Evolutionary conservation across 768 basidiomycete species (phyloP).

Genomic region (Termitomyces sp.): DNA sequence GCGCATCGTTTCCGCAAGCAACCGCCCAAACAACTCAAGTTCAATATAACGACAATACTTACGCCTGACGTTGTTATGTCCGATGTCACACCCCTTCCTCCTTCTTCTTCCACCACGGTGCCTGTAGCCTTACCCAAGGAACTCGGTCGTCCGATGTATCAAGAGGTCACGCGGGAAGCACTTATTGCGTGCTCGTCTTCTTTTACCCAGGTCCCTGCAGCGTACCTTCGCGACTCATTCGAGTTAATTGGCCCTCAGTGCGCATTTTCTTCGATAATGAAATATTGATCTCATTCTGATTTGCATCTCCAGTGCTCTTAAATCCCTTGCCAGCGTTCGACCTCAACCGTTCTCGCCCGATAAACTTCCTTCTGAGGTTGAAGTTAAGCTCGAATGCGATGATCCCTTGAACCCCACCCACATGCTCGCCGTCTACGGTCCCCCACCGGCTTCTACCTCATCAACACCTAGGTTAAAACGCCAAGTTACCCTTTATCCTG

Average conservation of each 20-base stretch:
- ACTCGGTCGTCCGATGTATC: constrained; percentile 46
- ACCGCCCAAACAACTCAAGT: constrained; percentile 17
- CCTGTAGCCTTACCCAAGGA: constrained; percentile 41
- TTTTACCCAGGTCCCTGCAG: constrained; percentile 38
- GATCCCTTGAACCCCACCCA: constrained; percentile 42
- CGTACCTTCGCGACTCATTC: constrained; percentile 50
- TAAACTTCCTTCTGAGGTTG: constrained; percentile 36
- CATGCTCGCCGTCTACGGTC: constrained; percentile 41
- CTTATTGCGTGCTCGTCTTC: constrained; percentile 45
- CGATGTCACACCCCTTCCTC: constrained; percentile 13
- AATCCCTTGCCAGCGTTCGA: constrained; percentile 32
- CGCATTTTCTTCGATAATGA: constrained; percentile 19
- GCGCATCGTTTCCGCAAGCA: constrained; percentile 25
- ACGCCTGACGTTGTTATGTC: constrained; percentile 26
- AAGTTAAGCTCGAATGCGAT: constrained; percentile 16
- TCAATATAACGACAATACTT: constrained; percentile 19
- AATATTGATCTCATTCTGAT: not conserved
- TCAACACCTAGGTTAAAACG: constrained; percentile 12
- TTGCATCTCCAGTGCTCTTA: constrained; percentile 26
- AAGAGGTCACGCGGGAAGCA: constrained; percentile 38
- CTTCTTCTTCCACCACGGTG: constrained; percentile 20
- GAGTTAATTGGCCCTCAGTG: constrained; percentile 37
- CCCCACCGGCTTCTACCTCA: constrained; percentile 8
- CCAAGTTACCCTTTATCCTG: constrained; percentile 50
- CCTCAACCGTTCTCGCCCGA: constrained; percentile 20